phyloP scores from a whole-genome alignment of 2,329 filamentous ascomycete species.

The Monilinia polystroma region DNA sequence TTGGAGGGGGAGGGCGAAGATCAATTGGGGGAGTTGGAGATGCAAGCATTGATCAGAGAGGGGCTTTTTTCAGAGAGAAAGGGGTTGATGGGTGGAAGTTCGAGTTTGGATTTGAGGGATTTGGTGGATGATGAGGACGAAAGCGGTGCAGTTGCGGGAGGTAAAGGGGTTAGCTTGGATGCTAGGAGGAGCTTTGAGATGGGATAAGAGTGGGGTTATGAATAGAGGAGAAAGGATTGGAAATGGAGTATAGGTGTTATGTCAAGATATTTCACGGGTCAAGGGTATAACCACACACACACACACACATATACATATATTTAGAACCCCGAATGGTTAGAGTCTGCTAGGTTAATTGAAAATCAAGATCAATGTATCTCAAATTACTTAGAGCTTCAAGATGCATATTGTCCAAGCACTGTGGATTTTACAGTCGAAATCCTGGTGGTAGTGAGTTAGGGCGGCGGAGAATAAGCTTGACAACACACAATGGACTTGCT shows the following conservation, averaged over 20 bases:
- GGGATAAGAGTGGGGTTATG: background rate
- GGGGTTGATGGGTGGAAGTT: conserved; percentile 4
- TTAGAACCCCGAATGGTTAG: background rate
- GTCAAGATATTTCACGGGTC: background rate
- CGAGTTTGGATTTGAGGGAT: conserved; percentile 7
- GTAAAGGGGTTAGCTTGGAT: background rate
- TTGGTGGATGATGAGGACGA: conserved; percentile 10
- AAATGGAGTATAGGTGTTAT: background rate
- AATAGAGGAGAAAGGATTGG: background rate
- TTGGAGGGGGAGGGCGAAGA: conserved; percentile 11
- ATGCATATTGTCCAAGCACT: too few relatives aligned
- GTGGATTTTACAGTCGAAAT: too few relatives aligned
- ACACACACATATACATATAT: background rate
- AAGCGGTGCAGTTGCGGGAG: conserved; percentile 39
- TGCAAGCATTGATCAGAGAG: conserved; percentile 14
- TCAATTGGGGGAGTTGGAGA: conserved; percentile 10
- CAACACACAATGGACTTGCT: too few relatives aligned
- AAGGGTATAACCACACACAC: background rate
- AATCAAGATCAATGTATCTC: background rate
- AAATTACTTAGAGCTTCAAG: too few relatives aligned
- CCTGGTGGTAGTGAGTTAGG: too few relatives aligned
- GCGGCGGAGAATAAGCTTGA: too few relatives aligned
- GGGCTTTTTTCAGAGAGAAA: conserved; percentile 4
- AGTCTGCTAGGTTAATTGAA: background rate
- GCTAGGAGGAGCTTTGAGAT: background rate